Evolutionary conservation across 805 yeast genomes (phyloP), one percentile per base, ranked within the genome.

Genomic region (Cyberlindnera samutprakarnensis): DNA sequence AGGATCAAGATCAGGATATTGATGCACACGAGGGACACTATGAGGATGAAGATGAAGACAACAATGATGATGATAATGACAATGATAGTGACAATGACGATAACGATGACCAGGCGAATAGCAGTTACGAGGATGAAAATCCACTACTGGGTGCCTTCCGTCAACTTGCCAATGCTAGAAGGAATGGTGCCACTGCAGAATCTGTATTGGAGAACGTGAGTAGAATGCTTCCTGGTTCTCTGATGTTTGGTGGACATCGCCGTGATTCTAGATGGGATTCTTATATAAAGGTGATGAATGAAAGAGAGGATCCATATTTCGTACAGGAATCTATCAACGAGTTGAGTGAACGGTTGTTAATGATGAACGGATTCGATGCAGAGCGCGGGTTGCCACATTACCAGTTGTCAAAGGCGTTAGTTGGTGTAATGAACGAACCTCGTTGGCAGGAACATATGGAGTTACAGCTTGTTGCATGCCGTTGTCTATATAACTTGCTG

Each of bases 401-500:
- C 30, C 65, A 61, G 31, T 51, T 86, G 16, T 61, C 82, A 0
- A 62, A 60, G 19, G 68, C 69, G 12, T 55, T 88, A 27, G 72
- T 81, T 1, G 54, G 56, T 3, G 66, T 86, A 7, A 57, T 90
- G 50, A 62, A 64, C 12, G 76, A 74, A 38, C 78, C 84, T 0
- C 26, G 46, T 6, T 66, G 75, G 30, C 68, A 65, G 18, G 82
- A 74, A 14, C 80, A 81, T 41, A 59, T 84, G 30, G 96, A 90
- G 49, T 51, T 88, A n/a, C 90, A 82, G 47, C 57, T 90, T 27
- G 78, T 82, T 24, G 79, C 94, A 0, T 83, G 94, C 47, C 70
- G 96, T 30, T 83, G 95, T 49, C 59, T 88, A 13, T 81, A 82
- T 53, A 88, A 86, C 51, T 59, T 88, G 27, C 58, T 86, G 33